Percentiles rank a stretch among this genome's conserved stretches.
Conservation (phyloP, 768 basidiomycete genomes). For the Mycena maculata region DNA sequence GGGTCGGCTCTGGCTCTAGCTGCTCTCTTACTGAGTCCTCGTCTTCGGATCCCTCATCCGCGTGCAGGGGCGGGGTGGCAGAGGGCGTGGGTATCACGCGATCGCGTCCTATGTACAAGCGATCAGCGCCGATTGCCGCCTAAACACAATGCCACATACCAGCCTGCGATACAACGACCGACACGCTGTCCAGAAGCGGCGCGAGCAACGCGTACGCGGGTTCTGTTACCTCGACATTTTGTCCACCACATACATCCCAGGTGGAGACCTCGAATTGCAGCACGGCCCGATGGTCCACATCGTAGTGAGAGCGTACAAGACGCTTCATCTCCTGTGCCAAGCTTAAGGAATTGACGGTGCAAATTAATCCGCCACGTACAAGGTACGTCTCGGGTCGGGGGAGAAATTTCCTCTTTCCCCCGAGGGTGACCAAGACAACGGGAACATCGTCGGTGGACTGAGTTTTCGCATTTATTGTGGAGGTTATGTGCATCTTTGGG, state of each 20-base stretch:
- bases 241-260: slow-evolving; percentile 29
- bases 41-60: slow-evolving; percentile 14
- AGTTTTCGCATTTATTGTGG: slow-evolving; percentile 26
- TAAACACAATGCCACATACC: slow-evolving; percentile 4
- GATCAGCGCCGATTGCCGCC: slow-evolving; percentile 13
- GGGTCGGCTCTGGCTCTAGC: not conserved
- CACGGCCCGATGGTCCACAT: slow-evolving; percentile 4
- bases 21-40: slow-evolving; percentile 5
- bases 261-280: slow-evolving; percentile 25
- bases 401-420: slow-evolving; percentile 27
- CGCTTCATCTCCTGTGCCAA: slow-evolving; percentile 28
- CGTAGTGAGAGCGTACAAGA: slow-evolving; percentile 20
- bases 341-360: not conserved
- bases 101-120: slow-evolving; percentile 9
- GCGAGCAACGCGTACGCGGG: slow-evolving; percentile 22
- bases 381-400: slow-evolving; percentile 24
- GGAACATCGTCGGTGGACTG: slow-evolving; percentile 22
- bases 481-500: slow-evolving; percentile 27
- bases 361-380: not conserved
- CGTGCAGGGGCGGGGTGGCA: slow-evolving; percentile 26
- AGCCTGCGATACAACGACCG: not conserved
- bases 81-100: slow-evolving; percentile 27
- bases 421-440: slow-evolving; percentile 26
- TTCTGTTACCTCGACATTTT: slow-evolving; percentile 31
- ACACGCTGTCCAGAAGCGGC: slow-evolving; percentile 25